Conservation (phyloP, 148 eudicot species). For the Rhododendron ferrugineum region DNA sequence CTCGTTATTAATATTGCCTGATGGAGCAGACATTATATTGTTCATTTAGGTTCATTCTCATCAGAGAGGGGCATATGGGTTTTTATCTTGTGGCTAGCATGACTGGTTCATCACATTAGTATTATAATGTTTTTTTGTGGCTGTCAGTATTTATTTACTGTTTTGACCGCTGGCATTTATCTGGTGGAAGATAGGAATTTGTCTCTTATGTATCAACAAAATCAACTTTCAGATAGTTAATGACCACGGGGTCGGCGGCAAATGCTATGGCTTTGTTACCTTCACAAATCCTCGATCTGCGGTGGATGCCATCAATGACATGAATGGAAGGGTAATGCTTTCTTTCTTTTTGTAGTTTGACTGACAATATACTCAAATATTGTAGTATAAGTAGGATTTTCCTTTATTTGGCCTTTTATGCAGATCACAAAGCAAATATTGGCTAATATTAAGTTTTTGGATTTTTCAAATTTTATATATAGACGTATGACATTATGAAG, state of each 20-base stretch:
- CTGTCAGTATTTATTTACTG: neutral
- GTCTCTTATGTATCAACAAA: neutral
- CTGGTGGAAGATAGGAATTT: neutral
- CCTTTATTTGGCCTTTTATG: neutral
- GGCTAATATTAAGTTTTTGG: neutral
- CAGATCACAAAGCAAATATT: slow-evolving; percentile 15
- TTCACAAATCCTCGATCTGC: slow-evolving; percentile 80
- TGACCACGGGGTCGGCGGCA: slow-evolving; percentile 71
- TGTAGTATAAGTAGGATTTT: neutral
- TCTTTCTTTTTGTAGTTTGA: neutral
- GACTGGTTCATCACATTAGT: neutral
- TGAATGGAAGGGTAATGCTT: slow-evolving; percentile 51
- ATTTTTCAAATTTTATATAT: neutral
- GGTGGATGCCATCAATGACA: slow-evolving; percentile 71
- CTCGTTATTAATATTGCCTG: neutral
- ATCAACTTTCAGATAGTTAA: slow-evolving; percentile 51
- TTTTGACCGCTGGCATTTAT: neutral
- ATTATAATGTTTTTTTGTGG: neutral
- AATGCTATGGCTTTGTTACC: slow-evolving; percentile 89
- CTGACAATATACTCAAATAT: neutral
- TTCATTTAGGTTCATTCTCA: neutral
- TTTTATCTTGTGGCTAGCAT: neutral
- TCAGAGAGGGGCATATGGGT: neutral
- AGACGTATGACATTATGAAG: slow-evolving; percentile 9
- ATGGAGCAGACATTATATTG: neutral